These are phyloP conservation scores for Colletotrichum eremochloae DNA, from an alignment of 2,329 filamentous ascomycete genomes.

Conservation along the genomic window DNA sequence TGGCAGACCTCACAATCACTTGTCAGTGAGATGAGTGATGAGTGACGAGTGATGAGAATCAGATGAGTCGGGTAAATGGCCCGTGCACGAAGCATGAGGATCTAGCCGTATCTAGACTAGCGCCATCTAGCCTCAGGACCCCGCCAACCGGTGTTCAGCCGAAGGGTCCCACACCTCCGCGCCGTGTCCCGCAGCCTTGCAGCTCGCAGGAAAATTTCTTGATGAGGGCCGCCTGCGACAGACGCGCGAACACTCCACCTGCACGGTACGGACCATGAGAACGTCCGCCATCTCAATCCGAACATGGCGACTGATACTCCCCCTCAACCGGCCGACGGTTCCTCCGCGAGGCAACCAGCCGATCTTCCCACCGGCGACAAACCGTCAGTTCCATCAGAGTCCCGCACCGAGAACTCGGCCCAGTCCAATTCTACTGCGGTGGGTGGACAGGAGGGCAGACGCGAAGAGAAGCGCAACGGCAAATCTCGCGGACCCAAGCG, in stretches of 20 bases:
- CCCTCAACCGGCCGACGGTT: constrained; percentile 18
- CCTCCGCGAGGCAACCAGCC: constrained; percentile 29
- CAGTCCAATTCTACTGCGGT: constrained; percentile 14
- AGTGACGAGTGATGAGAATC: not conserved
- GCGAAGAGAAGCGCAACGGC: constrained; percentile 27
- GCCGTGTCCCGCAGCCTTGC: constrained; percentile 37
- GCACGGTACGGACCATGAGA: constrained; percentile 37
- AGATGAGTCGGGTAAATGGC: not conserved
- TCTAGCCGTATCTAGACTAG: not conserved
- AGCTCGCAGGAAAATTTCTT: constrained; percentile 38
- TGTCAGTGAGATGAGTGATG: not conserved
- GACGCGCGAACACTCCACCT: constrained; percentile 29
- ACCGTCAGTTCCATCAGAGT: constrained; percentile 31
- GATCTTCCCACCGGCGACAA: constrained; percentile 18
- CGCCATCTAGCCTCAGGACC: accelerated
- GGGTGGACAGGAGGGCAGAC: constrained; percentile 12
- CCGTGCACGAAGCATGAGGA: accelerated
- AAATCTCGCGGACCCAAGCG: constrained; percentile 32
- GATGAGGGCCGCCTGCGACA: constrained; percentile 22
- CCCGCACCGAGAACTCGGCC: constrained; percentile 13
- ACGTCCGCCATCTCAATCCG: constrained; percentile 26
- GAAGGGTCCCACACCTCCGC: constrained; percentile 3
- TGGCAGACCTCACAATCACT: not conserved
- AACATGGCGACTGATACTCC: constrained; percentile 39
- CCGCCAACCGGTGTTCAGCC: constrained; percentile 36